A percentile compares a stretch with the other conserved stretches of the same genome.
Evolutionary conservation across 2,329 filamentous ascomycete species (phyloP).

Genomic region (Aotearoamyces nothofagi): DNA sequence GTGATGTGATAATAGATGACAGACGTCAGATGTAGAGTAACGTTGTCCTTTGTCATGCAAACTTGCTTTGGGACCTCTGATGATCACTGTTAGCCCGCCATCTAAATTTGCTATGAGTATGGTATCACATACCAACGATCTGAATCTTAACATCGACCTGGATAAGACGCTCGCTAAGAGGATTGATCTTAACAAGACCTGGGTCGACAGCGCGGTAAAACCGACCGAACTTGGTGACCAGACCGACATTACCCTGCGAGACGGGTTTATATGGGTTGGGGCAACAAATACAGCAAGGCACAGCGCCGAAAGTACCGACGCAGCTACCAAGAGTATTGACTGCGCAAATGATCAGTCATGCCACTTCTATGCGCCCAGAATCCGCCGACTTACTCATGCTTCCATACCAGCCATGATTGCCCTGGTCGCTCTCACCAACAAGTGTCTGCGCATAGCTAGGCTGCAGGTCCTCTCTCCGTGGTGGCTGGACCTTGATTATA

Average conservation of each 20-base stretch:
- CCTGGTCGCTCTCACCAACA: slow-evolving; percentile 47
- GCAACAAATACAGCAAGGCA: slow-evolving; percentile 83
- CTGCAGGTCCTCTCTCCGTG: slow-evolving; percentile 67
- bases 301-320: slow-evolving; percentile 67
- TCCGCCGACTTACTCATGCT: slow-evolving; percentile 53
- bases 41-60: slow-evolving; percentile 99
- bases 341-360: slow-evolving; percentile 18
- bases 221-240: slow-evolving; percentile 88
- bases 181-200: slow-evolving; percentile 94
- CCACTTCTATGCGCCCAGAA: background rate
- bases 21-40: slow-evolving; percentile 81
- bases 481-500: slow-evolving; percentile 62
- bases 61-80: slow-evolving; percentile 82
- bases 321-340: slow-evolving; percentile 60
- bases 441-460: slow-evolving; percentile 52
- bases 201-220: slow-evolving; percentile 96
- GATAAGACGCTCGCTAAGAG: slow-evolving; percentile 74
- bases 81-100: background rate
- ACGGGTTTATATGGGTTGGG: slow-evolving; percentile 95
- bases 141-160: slow-evolving; percentile 99
- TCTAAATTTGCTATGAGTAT: slow-evolving; percentile 1
- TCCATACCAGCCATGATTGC: slow-evolving; percentile 77
- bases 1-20: slow-evolving; percentile 99
- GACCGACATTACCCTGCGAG: slow-evolving; percentile 80
- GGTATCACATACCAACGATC: slow-evolving; percentile 48